Base-by-base conservation (phyloP, 257 asterid genomes). In the Paulownia fortunei region DNA sequence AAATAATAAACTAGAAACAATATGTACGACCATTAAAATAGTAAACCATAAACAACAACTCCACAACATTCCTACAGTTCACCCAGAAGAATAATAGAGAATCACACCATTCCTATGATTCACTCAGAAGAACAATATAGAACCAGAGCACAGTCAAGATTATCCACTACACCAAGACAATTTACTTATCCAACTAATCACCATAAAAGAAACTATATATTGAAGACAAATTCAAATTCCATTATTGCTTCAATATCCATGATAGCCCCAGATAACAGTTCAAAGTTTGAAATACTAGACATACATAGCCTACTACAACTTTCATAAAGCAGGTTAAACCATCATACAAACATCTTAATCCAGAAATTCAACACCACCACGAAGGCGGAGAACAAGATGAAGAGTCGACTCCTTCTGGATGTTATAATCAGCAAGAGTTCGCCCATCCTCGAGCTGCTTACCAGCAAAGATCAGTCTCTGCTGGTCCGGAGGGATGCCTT, bases 381-480 rank as follows among this genome's bases (percentile, higher is more conserved):
- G 79, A 11, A 74, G 72, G 11, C 79, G 52, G 6, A 74, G 71
- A n/a, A 74, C 79, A 21, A 74, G 59, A 62, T 74, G 79, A 2
- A 74, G 71, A 6, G 79, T 74, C 10, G 71, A 59, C 46, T 74
- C 79, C 72, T 60, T 60, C 62, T 60, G 72, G 42, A 74, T 74
- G 51, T 61, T 74, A 6, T 74, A 74, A 61, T 74, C 79, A 15
- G 79, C 79, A 0, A 76, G 73, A 11, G 80, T 76, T 2, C 73
- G 7, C 13, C 80, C 80, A 52, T 76, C 80, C 19, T 76, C 80
- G 2, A 63, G 56, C 55, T 72, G 77, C 41, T 72, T 72, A 16
- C 77, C 77, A 55, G 77, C 77, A 51, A 72, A 72, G 3, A 72
- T n/a, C n/a, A n/a, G n/a, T n/a, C n/a, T n/a, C n/a, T n/a, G n/a